Percentiles rank a stretch among this genome's conserved stretches.
Conservation (phyloP, 164 flowering plant species). For the Brasenia schreberi region DNA sequence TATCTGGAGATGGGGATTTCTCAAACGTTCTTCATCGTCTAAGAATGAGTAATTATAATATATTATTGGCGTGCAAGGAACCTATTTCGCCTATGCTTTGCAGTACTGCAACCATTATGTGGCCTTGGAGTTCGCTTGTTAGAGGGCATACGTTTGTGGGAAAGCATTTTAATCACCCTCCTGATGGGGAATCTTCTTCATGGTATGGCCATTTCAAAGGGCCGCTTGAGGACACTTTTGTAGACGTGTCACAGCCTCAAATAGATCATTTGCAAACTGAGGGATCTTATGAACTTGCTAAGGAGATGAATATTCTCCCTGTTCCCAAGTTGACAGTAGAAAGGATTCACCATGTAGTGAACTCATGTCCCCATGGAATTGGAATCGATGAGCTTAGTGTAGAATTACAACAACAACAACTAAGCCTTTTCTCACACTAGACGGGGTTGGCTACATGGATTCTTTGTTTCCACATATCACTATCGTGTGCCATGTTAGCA, state of each 20-base stretch:
- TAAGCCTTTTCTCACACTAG: too few species aligned
- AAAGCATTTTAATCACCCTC: constrained; percentile 70
- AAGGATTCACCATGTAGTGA: constrained; percentile 37
- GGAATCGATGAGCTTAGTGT: constrained; percentile 31
- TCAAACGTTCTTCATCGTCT: constrained; percentile 56
- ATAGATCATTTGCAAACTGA: constrained; percentile 7
- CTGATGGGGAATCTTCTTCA: constrained; percentile 74
- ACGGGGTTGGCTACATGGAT: too few species aligned
- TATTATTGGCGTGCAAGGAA: constrained; percentile 57
- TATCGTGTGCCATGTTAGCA: too few species aligned
- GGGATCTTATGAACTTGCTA: constrained; percentile 16
- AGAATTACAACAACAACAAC: too few species aligned
- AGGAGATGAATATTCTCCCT: constrained; percentile 26
- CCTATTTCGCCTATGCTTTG: constrained; percentile 49
- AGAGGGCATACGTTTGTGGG: constrained; percentile 59
- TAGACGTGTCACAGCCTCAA: constrained; percentile 16
- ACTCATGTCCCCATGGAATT: constrained; percentile 45
- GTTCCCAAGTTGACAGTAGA: constrained; percentile 37
- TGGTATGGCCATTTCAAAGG: constrained; percentile 72
- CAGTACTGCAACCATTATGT: constrained; percentile 86
- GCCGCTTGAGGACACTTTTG: constrained; percentile 49
- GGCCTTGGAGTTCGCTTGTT: constrained; percentile 67
- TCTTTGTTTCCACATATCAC: too few species aligned
- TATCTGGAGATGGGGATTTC: constrained; percentile 79
- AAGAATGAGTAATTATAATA: constrained; percentile 78